phyloP scores from a whole-genome alignment of 2,329 filamentous ascomycete genomes.

The Stagonosporopsis rhizophila region DNA sequence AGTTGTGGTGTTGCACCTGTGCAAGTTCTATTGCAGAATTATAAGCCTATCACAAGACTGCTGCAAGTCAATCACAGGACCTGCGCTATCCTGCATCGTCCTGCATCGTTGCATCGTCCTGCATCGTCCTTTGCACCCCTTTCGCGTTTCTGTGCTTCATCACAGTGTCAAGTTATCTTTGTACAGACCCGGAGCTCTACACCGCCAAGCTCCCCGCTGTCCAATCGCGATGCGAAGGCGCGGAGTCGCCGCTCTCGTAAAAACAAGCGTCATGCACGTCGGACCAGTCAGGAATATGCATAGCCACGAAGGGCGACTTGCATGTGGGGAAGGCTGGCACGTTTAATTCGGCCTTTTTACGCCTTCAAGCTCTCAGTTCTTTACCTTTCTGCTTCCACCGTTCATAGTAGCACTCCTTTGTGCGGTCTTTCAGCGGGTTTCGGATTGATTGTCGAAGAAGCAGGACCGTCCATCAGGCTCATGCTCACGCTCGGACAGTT shows the following conservation, averaged over 20 bases:
- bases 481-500: slow-evolving; percentile 6
- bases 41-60: slow-evolving; percentile 8
- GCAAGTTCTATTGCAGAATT: background rate
- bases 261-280: slow-evolving; percentile 7
- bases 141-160: background rate
- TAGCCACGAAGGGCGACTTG: slow-evolving; percentile 14
- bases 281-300: slow-evolving; percentile 17
- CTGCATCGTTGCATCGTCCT: background rate
- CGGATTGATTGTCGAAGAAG: background rate
- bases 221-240: slow-evolving; percentile 15
- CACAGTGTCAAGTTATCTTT: background rate
- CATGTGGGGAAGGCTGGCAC: slow-evolving; percentile 14
- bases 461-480: background rate
- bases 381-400: background rate
- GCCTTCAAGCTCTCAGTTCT: slow-evolving; percentile 2
- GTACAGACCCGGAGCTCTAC: slow-evolving; percentile 6
- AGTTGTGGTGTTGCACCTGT: background rate
- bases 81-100: background rate
- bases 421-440: slow-evolving; percentile 8
- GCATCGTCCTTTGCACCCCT: background rate
- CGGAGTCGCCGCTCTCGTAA: slow-evolving; percentile 13
- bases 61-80: background rate
- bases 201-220: slow-evolving; percentile 15
- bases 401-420: slow-evolving; percentile 2
- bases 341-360: slow-evolving; percentile 12